These are phyloP conservation scores for Phaseolus lunatus DNA, from an alignment of 306 rosid genomes.

Conservation along the genomic window DNA sequence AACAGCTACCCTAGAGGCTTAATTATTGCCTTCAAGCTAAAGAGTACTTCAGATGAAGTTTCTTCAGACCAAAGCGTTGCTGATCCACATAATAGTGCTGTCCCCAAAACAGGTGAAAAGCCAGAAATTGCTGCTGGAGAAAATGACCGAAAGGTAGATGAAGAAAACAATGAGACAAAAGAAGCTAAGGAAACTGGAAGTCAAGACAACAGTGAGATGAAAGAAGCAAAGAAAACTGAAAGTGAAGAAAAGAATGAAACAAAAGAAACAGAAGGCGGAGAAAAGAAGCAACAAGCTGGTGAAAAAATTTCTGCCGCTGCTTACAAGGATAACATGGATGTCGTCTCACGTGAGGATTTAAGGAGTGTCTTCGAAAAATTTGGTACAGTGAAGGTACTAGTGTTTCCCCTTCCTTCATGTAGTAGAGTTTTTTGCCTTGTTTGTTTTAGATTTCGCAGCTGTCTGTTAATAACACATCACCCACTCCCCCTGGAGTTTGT, in stretches of 20 bases:
- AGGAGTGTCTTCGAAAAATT: slow-evolving; percentile 70
- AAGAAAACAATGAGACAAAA: slow-evolving; percentile 43
- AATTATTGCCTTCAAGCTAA: slow-evolving; percentile 73
- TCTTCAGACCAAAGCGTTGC: slow-evolving; percentile 51
- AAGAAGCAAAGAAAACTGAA: background rate
- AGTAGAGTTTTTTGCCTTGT: slow-evolving; percentile 1
- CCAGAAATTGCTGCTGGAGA: slow-evolving; percentile 15
- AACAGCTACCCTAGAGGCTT: slow-evolving; percentile 91
- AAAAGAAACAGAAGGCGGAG: slow-evolving; percentile 55
- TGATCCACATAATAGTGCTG: slow-evolving; percentile 36
- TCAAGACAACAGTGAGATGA: slow-evolving; percentile 45
- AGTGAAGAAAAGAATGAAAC: slow-evolving; percentile 47
- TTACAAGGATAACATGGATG: slow-evolving; percentile 72
- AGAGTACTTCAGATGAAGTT: slow-evolving; percentile 55
- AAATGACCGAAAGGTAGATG: slow-evolving; percentile 44
- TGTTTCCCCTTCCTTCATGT: background rate
- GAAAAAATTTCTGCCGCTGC: slow-evolving; percentile 54
- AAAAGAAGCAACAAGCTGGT: slow-evolving; percentile 53
- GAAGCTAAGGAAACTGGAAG: slow-evolving; percentile 57
- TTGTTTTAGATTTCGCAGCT: background rate
- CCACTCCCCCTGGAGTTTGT: background rate
- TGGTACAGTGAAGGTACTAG: slow-evolving; percentile 79
- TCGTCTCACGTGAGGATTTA: slow-evolving; percentile 89
- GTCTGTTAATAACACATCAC: slow-evolving; percentile 1
- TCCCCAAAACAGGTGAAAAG: slow-evolving; percentile 45